These are phyloP conservation scores for Blyttiomyces sp. DNA, from an alignment of 371 early-diverging fungal species.

Conservation along the genomic window DNA sequence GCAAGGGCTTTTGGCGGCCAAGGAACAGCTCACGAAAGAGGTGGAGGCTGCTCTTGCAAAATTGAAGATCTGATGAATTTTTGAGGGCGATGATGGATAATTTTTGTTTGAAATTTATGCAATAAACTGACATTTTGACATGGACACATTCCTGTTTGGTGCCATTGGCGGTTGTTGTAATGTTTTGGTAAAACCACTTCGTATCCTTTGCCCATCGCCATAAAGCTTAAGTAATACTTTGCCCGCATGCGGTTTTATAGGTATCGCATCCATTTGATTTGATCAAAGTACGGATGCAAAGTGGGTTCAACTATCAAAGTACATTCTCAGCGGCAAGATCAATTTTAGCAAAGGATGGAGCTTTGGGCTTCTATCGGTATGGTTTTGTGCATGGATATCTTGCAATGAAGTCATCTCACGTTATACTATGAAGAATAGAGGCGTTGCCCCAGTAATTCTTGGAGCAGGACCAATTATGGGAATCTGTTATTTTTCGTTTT, in stretches of 20 bases:
- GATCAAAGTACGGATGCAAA: conserved; percentile 39
- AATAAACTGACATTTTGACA: too few relatives aligned
- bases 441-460: conserved; percentile 35
- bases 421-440: too few relatives aligned
- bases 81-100: too few relatives aligned
- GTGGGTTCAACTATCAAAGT: too few relatives aligned
- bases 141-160: conserved; percentile 24
- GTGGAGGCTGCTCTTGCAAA: conserved; percentile 1
- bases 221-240: too few relatives aligned
- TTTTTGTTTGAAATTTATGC: too few relatives aligned
- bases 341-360: background rate
- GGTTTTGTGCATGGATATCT: too few relatives aligned
- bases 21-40: conserved; percentile 41
- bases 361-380: conserved; percentile 8
- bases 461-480: conserved; percentile 40
- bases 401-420: too few relatives aligned
- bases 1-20: conserved; percentile 40
- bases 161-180: conserved; percentile 26
- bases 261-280: conserved; percentile 45
- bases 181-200: conserved; percentile 25
- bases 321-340: background rate
- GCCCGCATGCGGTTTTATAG: background rate
- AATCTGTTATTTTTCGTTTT: conserved; percentile 23
- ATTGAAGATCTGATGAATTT: background rate
- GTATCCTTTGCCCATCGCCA: background rate